Conservation (phyloP, 2,329 filamentous ascomycete genomes). For the Fusarium sp. region DNA sequence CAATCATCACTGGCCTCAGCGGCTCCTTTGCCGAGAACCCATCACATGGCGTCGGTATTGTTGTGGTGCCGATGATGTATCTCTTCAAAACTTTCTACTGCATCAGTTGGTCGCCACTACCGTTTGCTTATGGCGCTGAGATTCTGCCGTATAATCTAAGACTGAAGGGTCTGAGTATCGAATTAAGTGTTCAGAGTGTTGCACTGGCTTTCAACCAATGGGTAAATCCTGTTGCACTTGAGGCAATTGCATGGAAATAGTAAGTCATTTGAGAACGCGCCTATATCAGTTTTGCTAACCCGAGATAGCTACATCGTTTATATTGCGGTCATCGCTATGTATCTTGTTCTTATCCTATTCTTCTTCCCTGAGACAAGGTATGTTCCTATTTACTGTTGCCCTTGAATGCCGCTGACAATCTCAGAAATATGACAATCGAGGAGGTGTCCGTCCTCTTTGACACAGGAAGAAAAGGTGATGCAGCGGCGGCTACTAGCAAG, state of each 20-base stretch:
- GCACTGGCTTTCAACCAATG: slow-evolving; percentile 38
- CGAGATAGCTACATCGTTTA: slow-evolving; percentile 24
- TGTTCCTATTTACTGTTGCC: background rate
- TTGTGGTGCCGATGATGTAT: slow-evolving; percentile 30
- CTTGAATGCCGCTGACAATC: background rate
- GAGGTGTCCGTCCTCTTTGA: slow-evolving; percentile 36
- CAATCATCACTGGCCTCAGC: slow-evolving; percentile 6
- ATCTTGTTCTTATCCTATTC: slow-evolving; percentile 32
- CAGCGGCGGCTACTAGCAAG: slow-evolving; percentile 6
- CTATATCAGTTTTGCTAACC: background rate
- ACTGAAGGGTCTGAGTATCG: slow-evolving; percentile 41
- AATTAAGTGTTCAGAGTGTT: slow-evolving; percentile 22
- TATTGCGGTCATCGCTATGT: slow-evolving; percentile 33
- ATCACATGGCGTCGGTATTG: slow-evolving; percentile 12
- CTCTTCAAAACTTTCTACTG: slow-evolving; percentile 37
- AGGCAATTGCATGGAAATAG: slow-evolving; percentile 41
- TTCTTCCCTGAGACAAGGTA: slow-evolving; percentile 41
- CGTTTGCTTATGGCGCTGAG: slow-evolving; percentile 41
- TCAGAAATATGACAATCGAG: slow-evolving; percentile 30
- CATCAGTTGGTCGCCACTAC: slow-evolving; percentile 42
- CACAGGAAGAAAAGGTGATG: slow-evolving; percentile 20
- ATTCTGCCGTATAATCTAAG: slow-evolving; percentile 43
- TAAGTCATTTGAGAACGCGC: background rate
- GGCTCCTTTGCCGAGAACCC: slow-evolving; percentile 20
- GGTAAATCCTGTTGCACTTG: slow-evolving; percentile 38